Conservation (phyloP, 2,329 filamentous ascomycete genomes). For the Colletotrichum tofieldiae region DNA sequence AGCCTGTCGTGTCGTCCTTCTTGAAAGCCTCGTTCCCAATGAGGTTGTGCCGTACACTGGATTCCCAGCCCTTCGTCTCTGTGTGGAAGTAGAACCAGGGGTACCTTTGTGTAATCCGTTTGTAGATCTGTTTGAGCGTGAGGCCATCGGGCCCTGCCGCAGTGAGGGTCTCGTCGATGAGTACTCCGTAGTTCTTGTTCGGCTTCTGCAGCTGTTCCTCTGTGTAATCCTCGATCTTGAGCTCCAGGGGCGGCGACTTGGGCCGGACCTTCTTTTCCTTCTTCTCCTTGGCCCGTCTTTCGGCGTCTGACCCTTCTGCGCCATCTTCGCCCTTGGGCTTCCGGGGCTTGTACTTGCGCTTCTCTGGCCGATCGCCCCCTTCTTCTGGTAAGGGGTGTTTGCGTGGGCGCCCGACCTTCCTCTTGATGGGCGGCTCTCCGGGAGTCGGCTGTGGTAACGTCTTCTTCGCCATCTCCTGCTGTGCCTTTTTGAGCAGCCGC, state of each 20-base stretch:
- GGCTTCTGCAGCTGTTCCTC: conserved; percentile 73
- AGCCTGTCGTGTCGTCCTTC: conserved; percentile 70
- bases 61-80: conserved; percentile 77
- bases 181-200: conserved; percentile 73
- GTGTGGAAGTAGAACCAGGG: conserved; percentile 74
- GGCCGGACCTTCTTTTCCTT: conserved; percentile 72
- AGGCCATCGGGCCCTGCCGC: conserved; percentile 66
- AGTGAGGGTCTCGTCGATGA: conserved; percentile 73
- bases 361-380: conserved; percentile 69
- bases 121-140: conserved; percentile 75
- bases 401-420: conserved; percentile 76
- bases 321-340: conserved; percentile 70
- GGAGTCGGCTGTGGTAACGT: conserved; percentile 63
- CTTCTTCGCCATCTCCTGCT: conserved; percentile 67
- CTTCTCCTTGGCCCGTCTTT: conserved; percentile 70
- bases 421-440: conserved; percentile 69
- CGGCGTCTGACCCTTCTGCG: conserved; percentile 70
- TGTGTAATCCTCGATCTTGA: conserved; percentile 70
- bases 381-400: conserved; percentile 75
- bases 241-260: conserved; percentile 73
- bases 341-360: conserved; percentile 77
- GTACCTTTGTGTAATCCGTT: conserved; percentile 71
- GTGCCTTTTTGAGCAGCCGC: conserved; percentile 73
- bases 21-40: conserved; percentile 74
- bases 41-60: conserved; percentile 75